These are phyloP conservation scores for Pythium rhizo-oryzae DNA, from an alignment of 352 stramenopile genomes.

Conservation along the genomic window DNA sequence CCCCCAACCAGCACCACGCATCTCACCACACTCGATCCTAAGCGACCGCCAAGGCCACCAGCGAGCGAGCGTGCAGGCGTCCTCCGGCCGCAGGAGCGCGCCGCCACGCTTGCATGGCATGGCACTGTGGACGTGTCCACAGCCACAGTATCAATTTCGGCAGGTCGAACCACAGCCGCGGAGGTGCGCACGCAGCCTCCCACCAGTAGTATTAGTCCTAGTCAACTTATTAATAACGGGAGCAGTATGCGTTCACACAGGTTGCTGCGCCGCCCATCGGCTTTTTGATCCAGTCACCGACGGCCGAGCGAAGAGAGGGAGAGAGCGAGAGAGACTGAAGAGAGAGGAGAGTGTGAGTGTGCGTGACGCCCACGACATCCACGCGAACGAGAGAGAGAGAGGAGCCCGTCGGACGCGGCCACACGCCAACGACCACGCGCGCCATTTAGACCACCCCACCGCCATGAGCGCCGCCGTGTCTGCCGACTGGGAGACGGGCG, in stretches of 20 bases:
- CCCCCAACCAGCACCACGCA: constrained; percentile 5
- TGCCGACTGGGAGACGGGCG: constrained; percentile 26
- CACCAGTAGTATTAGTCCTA: constrained; percentile 29
- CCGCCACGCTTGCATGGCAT: no score
- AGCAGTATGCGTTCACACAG: constrained; percentile 29
- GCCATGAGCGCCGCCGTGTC: constrained; percentile 23
- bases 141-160: constrained; percentile 21
- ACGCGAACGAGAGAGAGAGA: no score
- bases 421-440: no score
- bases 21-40: constrained; percentile 18
- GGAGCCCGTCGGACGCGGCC: no score
- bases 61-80: background rate
- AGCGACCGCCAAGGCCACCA: background rate
- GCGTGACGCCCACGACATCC: background rate
- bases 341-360: background rate
- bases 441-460: no score
- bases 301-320: constrained; percentile 4
- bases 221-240: constrained; percentile 36
- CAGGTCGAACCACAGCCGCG: background rate
- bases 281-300: constrained; percentile 35
- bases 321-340: background rate
- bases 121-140: background rate
- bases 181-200: background rate
- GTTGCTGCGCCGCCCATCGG: background rate
- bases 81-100: background rate